Base-by-base conservation (phyloP, 345 rosid species). In the Excoecaria cochinchinensis region DNA sequence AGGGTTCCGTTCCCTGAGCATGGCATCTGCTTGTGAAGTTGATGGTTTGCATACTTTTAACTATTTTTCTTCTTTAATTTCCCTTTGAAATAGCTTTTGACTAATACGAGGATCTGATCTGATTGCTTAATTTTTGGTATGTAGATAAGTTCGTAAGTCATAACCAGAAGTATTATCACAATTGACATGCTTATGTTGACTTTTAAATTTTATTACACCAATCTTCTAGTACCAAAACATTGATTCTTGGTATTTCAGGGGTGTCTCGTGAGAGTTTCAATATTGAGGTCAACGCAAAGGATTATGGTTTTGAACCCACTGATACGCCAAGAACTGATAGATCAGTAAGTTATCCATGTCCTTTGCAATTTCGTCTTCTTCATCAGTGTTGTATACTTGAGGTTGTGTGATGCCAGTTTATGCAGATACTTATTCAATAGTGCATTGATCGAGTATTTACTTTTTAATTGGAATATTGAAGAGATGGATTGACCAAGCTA, bases 291-390 rank as follows among this genome's bases (percentile, higher is more conserved):
- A 90, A 95, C 80, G 98, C 98, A 4, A 82, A 83, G 83, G 87
- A 90, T 81, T 90, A 90, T 69, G 96, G 97, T 61, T 91, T 95
- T 86, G 91, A 91, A 77, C 91, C 99, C 60, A 85, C 90, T 5
- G 94, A 95, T 74, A 87, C 94, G 39, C 99, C 98, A 59, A 88
- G 98, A 86, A 90, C 93, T 69, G 97, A 92, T 82, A 89, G 97
- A 89, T 95, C 98, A 80, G 98, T 95, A 86, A 79, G 53, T 38
- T 75, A 80, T 52, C 44, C 74, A 15, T 7, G 69, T 74, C 75
- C 31, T 56, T 51, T 69, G 31, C 51, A 13, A 56, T 57, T 64
- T 6, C 67, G 44, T 40, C 68, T 17, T 63, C 21, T 56, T 15
- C 44, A 25, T 47, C 12, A 0, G 55, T 66, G 69, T 42, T 69